A percentile compares a stretch with the other conserved stretches of the same genome.
These are phyloP conservation scores for Scheffersomyces titani DNA, from an alignment of 1,139 yeast species.

Conservation along the genomic window DNA sequence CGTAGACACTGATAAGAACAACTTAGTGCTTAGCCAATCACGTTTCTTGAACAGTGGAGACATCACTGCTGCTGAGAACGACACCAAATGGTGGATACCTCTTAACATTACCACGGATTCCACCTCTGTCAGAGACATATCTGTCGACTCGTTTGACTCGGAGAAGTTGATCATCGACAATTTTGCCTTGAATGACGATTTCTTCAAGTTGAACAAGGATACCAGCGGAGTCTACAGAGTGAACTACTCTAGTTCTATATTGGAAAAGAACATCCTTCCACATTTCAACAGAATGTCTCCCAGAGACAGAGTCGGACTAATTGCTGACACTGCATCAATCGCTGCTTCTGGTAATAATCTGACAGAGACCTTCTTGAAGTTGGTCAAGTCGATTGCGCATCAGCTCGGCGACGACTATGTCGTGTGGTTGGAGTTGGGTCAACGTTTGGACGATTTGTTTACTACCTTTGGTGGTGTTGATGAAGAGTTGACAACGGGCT, in stretches of 20 bases:
- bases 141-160: slow-evolving; percentile 38
- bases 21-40: slow-evolving; percentile 62
- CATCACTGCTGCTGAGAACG: slow-evolving; percentile 55
- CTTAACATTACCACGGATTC: slow-evolving; percentile 36
- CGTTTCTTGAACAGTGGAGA: slow-evolving; percentile 82
- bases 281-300: slow-evolving; percentile 48
- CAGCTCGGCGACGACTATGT: slow-evolving; percentile 53
- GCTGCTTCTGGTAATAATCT: slow-evolving; percentile 61
- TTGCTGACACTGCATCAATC: slow-evolving; percentile 63
- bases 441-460: slow-evolving; percentile 42
- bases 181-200: slow-evolving; percentile 24
- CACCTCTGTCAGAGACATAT: slow-evolving; percentile 3
- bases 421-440: slow-evolving; percentile 66
- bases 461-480: slow-evolving; percentile 47
- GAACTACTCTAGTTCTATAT: slow-evolving; percentile 54
- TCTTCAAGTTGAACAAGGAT: slow-evolving; percentile 63
- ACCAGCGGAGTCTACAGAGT: slow-evolving; percentile 70
- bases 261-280: slow-evolving; percentile 44
- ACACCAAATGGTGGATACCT: slow-evolving; percentile 77
- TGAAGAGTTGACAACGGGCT: slow-evolving; percentile 30
- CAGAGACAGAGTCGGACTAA: slow-evolving; percentile 65
- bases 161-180: slow-evolving; percentile 22
- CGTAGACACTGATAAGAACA: slow-evolving; percentile 49
- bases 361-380: slow-evolving; percentile 45
- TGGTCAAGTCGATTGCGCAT: slow-evolving; percentile 42